Evolutionary conservation across 306 rosid species (phyloP), one percentile per base, ranked within the genome.

Genomic region (Rosa rugosa): DNA sequence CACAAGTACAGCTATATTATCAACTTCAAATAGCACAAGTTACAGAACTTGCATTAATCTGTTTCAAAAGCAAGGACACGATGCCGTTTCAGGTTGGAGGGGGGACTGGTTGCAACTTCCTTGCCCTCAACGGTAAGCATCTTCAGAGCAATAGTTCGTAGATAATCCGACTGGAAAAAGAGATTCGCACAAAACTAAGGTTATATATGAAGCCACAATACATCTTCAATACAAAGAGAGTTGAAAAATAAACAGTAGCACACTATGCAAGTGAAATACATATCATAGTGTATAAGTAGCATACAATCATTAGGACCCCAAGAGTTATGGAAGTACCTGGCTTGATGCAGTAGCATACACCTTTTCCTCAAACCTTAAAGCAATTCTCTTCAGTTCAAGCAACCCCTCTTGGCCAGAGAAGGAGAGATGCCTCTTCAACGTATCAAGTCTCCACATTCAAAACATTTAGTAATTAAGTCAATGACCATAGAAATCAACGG

Each of bases 291-390:
- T 20, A 54, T 4, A 25, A 8, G 40, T 9, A 68, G 4, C 20
- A 41, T 2, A 27, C 3, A 78, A 62, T 18, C 8, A 8, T 25
- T 31, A 60, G 50, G 60, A 22, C 38, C 5, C 64, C 2, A 51
- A 78, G 77, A 20, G 57, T 25, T 47, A 54, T 75, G 38, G 64
- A 78, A 23, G 20, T 83, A 94, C 97, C 94, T 90, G 90, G 81
- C 79, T 90, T 50, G 84, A 81, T 54, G 97, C 91, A 57, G 82
- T 86, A 63, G 75, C 12, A 77, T 79, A 89, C 77, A 90, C 83
- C 85, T 92, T 88, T 56, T 92, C 98, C 85, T 94, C 94, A 82
- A 94, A 89, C 84, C 93, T 91, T 75, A 75, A 81, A 73, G 96
- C 96, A 77, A 91, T 90, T 79, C 80, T 85, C 67, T 12, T 71